A percentile compares a stretch with the other conserved stretches of the same genome.
Conservation (phyloP, 2,329 filamentous ascomycete species). For the Fusarium dlaminii region DNA sequence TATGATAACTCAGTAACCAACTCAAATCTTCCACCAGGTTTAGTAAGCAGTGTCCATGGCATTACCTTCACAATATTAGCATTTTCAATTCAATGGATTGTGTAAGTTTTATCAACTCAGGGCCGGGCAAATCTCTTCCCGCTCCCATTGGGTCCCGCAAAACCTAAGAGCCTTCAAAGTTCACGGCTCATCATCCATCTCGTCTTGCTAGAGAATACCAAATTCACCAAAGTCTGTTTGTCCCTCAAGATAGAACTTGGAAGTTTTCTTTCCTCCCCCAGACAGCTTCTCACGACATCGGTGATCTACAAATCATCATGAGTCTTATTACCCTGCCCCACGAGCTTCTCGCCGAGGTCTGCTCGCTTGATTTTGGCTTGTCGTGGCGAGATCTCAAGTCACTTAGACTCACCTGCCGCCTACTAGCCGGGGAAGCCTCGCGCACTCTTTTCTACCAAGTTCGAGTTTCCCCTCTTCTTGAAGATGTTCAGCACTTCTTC, state of each 20-base stretch:
- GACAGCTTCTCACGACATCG: too few species aligned
- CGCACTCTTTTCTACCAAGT: background rate
- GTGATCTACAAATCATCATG: background rate
- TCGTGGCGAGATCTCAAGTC: slow-evolving; percentile 2
- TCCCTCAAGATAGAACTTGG: background rate
- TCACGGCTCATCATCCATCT: background rate
- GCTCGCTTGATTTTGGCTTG: background rate
- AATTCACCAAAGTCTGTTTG: background rate
- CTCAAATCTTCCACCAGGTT: background rate
- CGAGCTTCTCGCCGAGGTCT: background rate
- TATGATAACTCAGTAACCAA: background rate
- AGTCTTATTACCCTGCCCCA: background rate
- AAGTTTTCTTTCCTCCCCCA: background rate
- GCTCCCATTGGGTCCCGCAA: background rate
- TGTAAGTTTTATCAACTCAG: background rate
- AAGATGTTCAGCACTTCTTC: background rate
- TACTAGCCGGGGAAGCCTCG: background rate
- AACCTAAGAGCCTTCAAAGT: background rate
- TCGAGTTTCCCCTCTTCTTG: background rate
- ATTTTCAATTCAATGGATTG: background rate
- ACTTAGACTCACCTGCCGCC: background rate
- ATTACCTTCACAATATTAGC: background rate
- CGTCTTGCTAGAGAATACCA: background rate
- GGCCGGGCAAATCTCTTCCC: background rate
- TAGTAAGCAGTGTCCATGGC: background rate